Evolutionary conservation across 768 basidiomycete species (phyloP), one percentile per base, ranked within the genome.

Genomic region (Boletellus sp.): DNA sequence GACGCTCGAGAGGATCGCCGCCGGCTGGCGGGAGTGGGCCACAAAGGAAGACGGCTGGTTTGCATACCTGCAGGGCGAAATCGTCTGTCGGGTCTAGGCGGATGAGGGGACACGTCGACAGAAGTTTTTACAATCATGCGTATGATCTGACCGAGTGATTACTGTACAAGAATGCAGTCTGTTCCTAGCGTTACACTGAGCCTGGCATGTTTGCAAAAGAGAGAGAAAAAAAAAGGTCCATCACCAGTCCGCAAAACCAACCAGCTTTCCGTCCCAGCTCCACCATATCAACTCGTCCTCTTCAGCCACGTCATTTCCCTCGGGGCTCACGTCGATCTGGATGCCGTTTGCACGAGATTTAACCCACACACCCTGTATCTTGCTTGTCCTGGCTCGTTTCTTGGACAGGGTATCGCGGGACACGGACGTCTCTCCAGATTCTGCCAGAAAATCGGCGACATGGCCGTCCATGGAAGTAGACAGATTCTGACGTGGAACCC

Each of bases 211-310:
- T 26, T 26, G 26, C 26, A 9, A 6, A 9, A 26, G 9, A 26
- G 9, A 26, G 9, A 28, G n/a, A 9, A 26, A 26, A 26, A 26
- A 26, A 26, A 28, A n/a, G 8, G 40, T 41, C 41, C 28, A 11
- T 65, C 42, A 77, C 73, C 74, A 78, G 49, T 77, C 77, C n/a
- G 66, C 51, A 55, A 78, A 78, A 5, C 78, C 77, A 20, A 59
- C 63, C 50, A 78, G 50, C 54, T 72, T 77, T 12, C 77, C 76
- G 34, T 78, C 66, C 77, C 77, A 78, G 35, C 60, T 66, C 77
- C 77, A 78, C 77, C 77, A 79, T 44, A 79, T 77, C 62, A 72
- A 57, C 52, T 78, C 78, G 26, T 75, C 73, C 4, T 70, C 73
- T 53, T 76, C 78, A 10, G 51, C 56, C 47, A 59, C 45, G 19